Base-by-base conservation (phyloP, 2,329 filamentous ascomycete species). In the Calonectria pseudoturangicola region DNA sequence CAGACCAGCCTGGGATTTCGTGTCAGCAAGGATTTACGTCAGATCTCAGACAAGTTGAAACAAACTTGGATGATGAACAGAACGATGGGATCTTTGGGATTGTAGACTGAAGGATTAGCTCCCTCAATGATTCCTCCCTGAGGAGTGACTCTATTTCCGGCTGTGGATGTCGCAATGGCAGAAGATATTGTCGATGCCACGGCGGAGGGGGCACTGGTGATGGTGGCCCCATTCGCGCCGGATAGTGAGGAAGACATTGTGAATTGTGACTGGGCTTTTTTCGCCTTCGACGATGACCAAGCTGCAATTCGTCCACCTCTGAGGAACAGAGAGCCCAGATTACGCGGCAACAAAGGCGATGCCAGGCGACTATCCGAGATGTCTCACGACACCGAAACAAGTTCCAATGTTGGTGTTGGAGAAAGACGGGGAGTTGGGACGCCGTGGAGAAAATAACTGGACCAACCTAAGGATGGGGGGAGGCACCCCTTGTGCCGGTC, bases 31-130 rank as follows among this genome's bases (percentile, higher is more conserved):
- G 82, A 56, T 28, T 28, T 7, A 39, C 21, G 48, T 47, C 18
- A 43, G 10, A 25, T 4, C 3, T 36, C 15, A 36, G 18, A 18
- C 8, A 25, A 9, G 45, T 13, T 4, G 9, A 36, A 10, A 60
- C 66, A 21, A 18, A 72, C 71, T 27, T 66, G 68, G 41, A 74
- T 67, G 28, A 73, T 71, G 64, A 70, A 73, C 27, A 70, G n/a
- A 9, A 43, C 50, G 28, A 73, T 70, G 25, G 71, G 71, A 28
- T 73, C 63, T 21, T 67, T 73, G 10, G 67, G 71, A 39, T 70
- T 67, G 28, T 70, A 73, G 25, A 48, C 45, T 39, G 56, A 64
- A 39, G 67, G 71, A 21, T 67, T 70, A 4, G 68, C 30, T 18
- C 71, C 71, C 21, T 70, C 67, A n/a, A 70, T 70, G 43, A 70